Conservation (phyloP, 2,329 filamentous ascomycete species). For the Arthrobotrys megalospora region DNA sequence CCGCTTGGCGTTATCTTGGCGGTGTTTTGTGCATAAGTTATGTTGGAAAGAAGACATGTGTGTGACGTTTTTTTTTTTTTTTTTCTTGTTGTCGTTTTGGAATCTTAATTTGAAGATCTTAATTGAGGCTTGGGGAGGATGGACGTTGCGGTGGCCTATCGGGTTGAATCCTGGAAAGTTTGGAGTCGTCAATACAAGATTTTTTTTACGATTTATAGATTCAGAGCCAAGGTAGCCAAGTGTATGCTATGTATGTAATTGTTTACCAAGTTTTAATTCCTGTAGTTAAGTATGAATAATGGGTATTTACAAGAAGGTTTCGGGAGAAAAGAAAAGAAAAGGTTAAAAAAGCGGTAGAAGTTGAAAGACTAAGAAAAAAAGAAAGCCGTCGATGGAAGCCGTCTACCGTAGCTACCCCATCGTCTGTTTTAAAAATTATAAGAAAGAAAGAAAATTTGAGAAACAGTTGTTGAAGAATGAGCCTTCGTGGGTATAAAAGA, state of each 20-base stretch:
- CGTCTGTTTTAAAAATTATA: constrained; percentile 36
- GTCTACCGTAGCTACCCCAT: constrained; percentile 25
- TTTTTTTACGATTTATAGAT: too few species aligned
- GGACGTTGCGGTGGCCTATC: neutral
- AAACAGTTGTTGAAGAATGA: constrained; percentile 12
- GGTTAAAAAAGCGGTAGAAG: constrained; percentile 7
- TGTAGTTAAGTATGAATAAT: neutral
- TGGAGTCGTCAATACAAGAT: too few species aligned
- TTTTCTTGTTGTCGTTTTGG: neutral
- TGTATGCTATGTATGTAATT: neutral
- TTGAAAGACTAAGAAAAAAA: neutral
- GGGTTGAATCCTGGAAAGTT: constrained; percentile 7
- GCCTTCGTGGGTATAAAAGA: constrained; percentile 11
- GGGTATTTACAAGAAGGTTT: constrained; percentile 35
- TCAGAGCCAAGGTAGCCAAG: too few species aligned
- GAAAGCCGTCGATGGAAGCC: neutral
- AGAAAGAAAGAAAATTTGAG: constrained; percentile 4
- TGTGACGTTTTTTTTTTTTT: neutral
- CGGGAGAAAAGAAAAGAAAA: constrained; percentile 18
- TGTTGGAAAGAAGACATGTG: neutral
- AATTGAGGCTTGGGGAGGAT: neutral
- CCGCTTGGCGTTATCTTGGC: constrained; percentile 42
- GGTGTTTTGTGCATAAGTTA: constrained; percentile 1
- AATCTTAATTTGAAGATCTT: too few species aligned
- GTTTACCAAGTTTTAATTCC: constrained; percentile 4